phyloP scores from a whole-genome alignment of 805 yeast genomes.

The Ogataea pilisensis region DNA sequence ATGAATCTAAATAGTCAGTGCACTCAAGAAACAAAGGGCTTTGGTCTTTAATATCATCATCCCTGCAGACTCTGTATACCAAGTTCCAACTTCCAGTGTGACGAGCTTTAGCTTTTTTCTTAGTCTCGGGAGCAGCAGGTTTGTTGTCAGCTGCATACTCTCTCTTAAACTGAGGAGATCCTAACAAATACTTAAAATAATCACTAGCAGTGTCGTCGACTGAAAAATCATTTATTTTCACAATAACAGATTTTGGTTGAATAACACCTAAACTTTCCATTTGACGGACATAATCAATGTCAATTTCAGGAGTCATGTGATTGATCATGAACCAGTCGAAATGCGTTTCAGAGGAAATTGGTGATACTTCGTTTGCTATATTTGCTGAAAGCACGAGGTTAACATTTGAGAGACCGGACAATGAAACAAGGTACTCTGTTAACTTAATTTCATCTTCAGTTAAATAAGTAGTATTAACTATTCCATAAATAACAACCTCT shows the following conservation, averaged over 20 bases:
- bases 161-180: constrained; percentile 19
- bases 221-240: constrained; percentile 11
- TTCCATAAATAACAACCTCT: constrained; percentile 13
- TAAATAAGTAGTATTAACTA: constrained; percentile 7
- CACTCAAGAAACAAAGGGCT: constrained; percentile 4
- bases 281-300: constrained; percentile 14
- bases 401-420: constrained; percentile 17
- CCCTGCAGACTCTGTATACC: constrained; percentile 5
- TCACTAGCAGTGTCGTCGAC: background rate
- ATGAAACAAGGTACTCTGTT: constrained; percentile 14
- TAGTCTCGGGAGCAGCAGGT: constrained; percentile 3
- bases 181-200: constrained; percentile 15
- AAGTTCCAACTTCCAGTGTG: constrained; percentile 23
- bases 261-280: constrained; percentile 21
- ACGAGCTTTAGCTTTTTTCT: background rate
- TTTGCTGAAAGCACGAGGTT: constrained; percentile 5
- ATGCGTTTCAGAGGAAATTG: background rate
- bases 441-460: constrained; percentile 7
- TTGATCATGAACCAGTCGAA: constrained; percentile 21
- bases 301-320: constrained; percentile 9
- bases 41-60: background rate
- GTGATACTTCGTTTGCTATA: constrained; percentile 1
- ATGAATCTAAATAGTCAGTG: constrained; percentile 2
- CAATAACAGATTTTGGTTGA: constrained; percentile 16
- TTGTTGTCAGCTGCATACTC: constrained; percentile 2